phyloP scores from a whole-genome alignment of 192 early-diverging fungal genomes.

The Coemansia sp. region DNA sequence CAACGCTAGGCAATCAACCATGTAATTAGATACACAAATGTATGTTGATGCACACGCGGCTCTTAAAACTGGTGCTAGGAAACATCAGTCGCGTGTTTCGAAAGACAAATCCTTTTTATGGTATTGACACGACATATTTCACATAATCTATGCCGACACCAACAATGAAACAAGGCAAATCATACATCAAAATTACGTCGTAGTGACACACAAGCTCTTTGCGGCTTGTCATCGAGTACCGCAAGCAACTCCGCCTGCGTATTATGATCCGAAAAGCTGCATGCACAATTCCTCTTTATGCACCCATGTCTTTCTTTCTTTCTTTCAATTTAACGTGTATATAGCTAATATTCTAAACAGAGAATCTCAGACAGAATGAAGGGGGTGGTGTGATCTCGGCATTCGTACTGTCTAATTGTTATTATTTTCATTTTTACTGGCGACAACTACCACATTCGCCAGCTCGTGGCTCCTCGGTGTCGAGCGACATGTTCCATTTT shows the following conservation, averaged over 20 bases:
- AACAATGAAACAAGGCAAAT: neutral
- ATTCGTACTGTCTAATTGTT: neutral
- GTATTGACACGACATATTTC: neutral
- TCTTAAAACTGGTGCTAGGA: neutral
- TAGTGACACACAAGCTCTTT: neutral
- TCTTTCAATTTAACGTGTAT: neutral
- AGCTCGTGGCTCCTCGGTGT: neutral
- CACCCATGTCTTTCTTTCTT: neutral
- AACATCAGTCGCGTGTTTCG: neutral
- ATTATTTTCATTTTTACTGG: neutral
- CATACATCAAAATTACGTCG: neutral
- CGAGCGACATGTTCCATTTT: neutral
- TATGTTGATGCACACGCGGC: constrained; percentile 7
- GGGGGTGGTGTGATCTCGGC: neutral
- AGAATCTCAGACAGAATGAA: neutral
- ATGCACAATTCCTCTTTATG: neutral
- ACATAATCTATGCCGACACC: neutral
- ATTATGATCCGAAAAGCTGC: neutral
- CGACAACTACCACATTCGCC: neutral
- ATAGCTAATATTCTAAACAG: neutral
- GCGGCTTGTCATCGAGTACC: neutral
- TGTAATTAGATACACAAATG: constrained; percentile 5
- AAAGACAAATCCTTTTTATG: neutral
- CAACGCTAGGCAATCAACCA: neutral
- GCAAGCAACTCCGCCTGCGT: neutral